phyloP scores from a whole-genome alignment of 225 moss, liverwort and hornwort genomes.

The Rhytidiadelphus loreus region DNA sequence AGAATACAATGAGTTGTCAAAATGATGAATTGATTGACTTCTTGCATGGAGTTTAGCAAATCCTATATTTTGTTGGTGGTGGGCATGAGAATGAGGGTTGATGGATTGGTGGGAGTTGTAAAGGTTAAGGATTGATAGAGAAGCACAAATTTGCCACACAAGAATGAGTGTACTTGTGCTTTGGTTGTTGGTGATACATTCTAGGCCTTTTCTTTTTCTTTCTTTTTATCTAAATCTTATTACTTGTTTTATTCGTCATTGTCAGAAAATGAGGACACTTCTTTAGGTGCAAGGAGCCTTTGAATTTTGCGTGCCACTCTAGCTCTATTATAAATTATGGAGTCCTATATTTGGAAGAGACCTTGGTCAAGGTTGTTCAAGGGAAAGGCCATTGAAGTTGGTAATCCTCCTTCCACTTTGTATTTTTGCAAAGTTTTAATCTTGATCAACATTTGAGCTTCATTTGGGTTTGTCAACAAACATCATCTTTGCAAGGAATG shows the following conservation, averaged over 20 bases:
- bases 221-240: not conserved
- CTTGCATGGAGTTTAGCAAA: accelerated
- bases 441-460: not conserved
- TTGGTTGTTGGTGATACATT: not conserved
- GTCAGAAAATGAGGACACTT: not conserved
- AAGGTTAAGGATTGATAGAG: not conserved
- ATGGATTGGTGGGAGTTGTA: not conserved
- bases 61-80: not conserved
- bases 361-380: not conserved
- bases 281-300: not conserved
- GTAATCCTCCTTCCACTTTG: not conserved
- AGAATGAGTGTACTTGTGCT: not conserved
- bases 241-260: not conserved
- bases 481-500: not conserved
- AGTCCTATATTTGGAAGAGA: not conserved
- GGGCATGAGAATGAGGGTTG: not conserved
- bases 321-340: not conserved
- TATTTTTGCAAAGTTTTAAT: not conserved
- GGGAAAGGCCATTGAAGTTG: not conserved
- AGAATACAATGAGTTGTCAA: too few relatives aligned
- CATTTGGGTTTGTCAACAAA: not conserved
- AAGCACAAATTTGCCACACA: not conserved
- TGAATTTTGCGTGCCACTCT: not conserved
- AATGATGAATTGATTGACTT: not conserved
- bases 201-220: not conserved